Percentiles rank a stretch among this genome's conserved stretches.
These are phyloP conservation scores for Mycena citricolor DNA, from an alignment of 1,284 basidiomycete genomes.

Conservation along the genomic window DNA sequence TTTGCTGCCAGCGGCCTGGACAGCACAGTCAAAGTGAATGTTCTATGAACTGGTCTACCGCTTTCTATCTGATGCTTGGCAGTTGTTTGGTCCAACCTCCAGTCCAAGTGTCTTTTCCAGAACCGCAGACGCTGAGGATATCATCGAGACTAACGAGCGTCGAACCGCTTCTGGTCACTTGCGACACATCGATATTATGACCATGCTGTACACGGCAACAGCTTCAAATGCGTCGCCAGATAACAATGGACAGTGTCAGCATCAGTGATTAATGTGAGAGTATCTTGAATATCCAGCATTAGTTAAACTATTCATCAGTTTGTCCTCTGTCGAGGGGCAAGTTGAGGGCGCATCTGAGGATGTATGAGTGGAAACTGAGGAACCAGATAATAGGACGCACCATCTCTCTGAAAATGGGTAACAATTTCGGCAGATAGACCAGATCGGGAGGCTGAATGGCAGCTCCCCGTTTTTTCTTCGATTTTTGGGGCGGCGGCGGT, in stretches of 20 bases:
- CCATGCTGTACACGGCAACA: too few relatives aligned
- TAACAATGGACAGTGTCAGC: too few relatives aligned
- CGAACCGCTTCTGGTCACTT: too few relatives aligned
- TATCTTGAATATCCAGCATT: too few relatives aligned
- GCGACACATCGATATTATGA: too few relatives aligned
- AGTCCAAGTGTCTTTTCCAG: conserved; percentile 51
- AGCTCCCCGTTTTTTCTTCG: conserved; percentile 40
- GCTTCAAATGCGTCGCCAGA: too few relatives aligned
- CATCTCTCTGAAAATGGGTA: conserved; percentile 89
- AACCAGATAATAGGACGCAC: conserved; percentile 44
- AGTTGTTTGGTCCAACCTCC: conserved; percentile 72
- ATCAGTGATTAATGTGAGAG: too few relatives aligned
- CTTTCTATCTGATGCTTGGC: conserved; percentile 9
- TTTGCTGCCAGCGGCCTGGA: conserved; percentile 91
- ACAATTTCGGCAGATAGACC: conserved; percentile 69
- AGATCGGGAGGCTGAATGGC: conserved; percentile 75
- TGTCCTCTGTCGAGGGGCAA: conserved; percentile 28
- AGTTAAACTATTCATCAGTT: too few relatives aligned
- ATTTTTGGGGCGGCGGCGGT: conserved; percentile 28
- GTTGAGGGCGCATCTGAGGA: conserved; percentile 37
- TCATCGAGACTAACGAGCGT: conserved; percentile 53
- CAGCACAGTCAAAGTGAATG: conserved; percentile 75
- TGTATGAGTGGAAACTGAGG: conserved; percentile 3
- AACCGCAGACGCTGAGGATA: conserved; percentile 48
- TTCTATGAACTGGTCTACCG: not conserved